Evolutionary conservation across 371 early-diverging fungal species (phyloP), one percentile per base, ranked within the genome.

Genomic region (Syncephalastrum contaminatum): DNA sequence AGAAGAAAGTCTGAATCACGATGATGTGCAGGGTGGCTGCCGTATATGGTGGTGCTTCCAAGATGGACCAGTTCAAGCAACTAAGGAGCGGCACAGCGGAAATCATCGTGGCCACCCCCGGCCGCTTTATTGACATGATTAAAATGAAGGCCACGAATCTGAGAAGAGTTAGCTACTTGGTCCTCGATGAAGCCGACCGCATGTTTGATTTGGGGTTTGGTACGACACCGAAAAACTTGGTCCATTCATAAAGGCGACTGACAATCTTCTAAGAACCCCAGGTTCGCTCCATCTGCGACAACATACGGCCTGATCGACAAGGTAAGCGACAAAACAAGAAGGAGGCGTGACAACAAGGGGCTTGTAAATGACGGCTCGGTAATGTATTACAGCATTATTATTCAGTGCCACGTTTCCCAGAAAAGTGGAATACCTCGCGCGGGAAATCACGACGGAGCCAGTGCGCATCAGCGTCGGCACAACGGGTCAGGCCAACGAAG

Each of bases 371-470:
- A 41, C n/a, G 46, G 21, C 12, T 20, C 42, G 41, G 15, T 20
- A 19, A 15, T 54, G 18, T 27, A 18, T 14, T 40, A 42, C 63
- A 87, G 88, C 97, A 15, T 83, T 99, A 19, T 89, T 99, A 83
- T 99, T 99, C 89, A 95, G 95, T 72, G 99, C 99, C 0, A 99
- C 99, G 0, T 99, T 98, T 89, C 99, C 98, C 41, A 91, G 88
- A 68, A 90, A 91, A 63, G 98, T 99, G 18, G 92, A 95, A 64
- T 66, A 63, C 22, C 83, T 99, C 14, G 99, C 99, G 5, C 81
- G 90, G 19, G 92, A 90, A 64, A 96, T 91, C 45, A 88, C 94
- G 75, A 77, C 72, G n/a, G 94, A 97, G 59, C 92, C 91, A 55
- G 85, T 96, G 56, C 89, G 97, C 60, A 95, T 97, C 48, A 92